Evolutionary conservation across 2,329 filamentous ascomycete species (phyloP), one percentile per base, ranked within the genome.

Genomic region (Curvularia sp.): DNA sequence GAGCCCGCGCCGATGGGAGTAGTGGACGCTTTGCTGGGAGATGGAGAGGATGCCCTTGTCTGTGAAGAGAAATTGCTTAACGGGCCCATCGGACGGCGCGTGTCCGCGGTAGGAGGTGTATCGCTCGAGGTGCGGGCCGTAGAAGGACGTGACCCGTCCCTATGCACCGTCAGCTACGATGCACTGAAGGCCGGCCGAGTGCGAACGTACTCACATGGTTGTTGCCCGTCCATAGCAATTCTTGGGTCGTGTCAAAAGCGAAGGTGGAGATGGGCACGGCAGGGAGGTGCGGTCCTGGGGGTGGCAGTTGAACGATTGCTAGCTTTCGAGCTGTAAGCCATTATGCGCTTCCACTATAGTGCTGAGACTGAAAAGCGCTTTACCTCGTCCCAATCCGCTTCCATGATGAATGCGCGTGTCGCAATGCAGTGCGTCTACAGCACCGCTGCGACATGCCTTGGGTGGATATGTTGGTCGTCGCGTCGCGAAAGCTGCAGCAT

Each of bases 81-180:
- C 89, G 2, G 88, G 64, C 23, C 93, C 92, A 77, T 96, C 91
- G 63, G 86, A 78, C 5, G 84, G 81, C 1, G 84, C 81, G 76
- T 97, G 93, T 41, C 89, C 91, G 74, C 89, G 89, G 77, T 95
- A 94, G 36, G 94, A 96, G 4, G 93, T 97, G 77, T 99, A 97
- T 73, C 87, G 86, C 72, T 94, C 90, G 47, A 98, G 84, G 60
- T 97, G 92, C 52, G 87, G 86, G 52, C 92, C 90, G 77, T 92
- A 92, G 78, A 96, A 97, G 10, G 94, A 97, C 43, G 88, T 90
- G 47, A 98, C 87, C 65, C 93, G 88, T 61, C 95, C 95, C 92
- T 97, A 67, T 28, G n/a, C 50, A 21, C 8, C 36, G 55, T 73
- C 32, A 64, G 59, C 50, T 2, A 13, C 27, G 9, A 53, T 28